These are phyloP conservation scores for Eremochloa ophiuroides DNA, from an alignment of 176 grass and related monocot species.

Conservation along the genomic window DNA sequence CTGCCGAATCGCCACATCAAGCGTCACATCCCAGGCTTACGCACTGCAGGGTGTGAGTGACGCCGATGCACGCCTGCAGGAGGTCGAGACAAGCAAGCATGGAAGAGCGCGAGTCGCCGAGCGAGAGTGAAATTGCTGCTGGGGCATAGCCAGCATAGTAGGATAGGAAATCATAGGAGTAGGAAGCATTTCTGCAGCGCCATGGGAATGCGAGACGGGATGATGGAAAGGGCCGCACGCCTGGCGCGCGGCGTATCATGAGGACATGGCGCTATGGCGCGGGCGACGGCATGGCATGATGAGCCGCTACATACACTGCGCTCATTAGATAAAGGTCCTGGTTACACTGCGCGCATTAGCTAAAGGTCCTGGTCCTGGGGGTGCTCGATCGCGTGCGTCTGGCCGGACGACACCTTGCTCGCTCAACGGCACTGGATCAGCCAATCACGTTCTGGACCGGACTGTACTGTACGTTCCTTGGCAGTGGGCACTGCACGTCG, in stretches of 20 bases:
- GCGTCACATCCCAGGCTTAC: too few species aligned
- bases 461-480: background rate
- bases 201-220: slow-evolving; percentile 27
- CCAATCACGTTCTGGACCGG: background rate
- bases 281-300: background rate
- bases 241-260: slow-evolving; percentile 5
- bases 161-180: too few species aligned
- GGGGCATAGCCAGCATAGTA: too few species aligned
- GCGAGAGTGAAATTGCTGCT: too few species aligned
- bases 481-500: background rate
- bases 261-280: background rate
- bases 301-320: background rate
- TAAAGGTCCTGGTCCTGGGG: background rate
- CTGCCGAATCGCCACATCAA: too few species aligned
- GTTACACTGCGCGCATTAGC: background rate
- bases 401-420: background rate
- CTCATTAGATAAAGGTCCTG: background rate
- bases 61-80: too few species aligned
- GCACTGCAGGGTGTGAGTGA: too few species aligned
- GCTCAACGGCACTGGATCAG: background rate
- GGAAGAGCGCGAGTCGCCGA: too few species aligned
- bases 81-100: too few species aligned
- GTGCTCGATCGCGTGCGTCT: background rate
- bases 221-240: slow-evolving; percentile 27
- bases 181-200: too few species aligned